These are phyloP conservation scores for Aspergillus quadrilineatus DNA, from an alignment of 2,329 filamentous ascomycete genomes.

Conservation along the genomic window DNA sequence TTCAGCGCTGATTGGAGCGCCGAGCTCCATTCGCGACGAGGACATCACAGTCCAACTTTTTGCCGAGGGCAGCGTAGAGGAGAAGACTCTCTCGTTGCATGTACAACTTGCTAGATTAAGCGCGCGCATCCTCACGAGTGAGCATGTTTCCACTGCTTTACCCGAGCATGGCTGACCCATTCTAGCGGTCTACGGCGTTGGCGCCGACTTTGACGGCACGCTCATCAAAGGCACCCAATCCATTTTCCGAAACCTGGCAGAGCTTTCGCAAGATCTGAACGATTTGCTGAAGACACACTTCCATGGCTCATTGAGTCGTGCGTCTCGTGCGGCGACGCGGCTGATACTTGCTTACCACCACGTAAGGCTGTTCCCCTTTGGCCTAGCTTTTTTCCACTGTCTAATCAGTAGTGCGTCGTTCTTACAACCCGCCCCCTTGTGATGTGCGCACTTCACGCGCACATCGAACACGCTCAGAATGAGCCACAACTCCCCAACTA, in stretches of 20 bases:
- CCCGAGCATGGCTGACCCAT: background rate
- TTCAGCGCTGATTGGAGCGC: slow-evolving; percentile 27
- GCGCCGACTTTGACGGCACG: slow-evolving; percentile 23
- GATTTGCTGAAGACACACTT: slow-evolving; percentile 25
- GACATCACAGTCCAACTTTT: slow-evolving; percentile 27
- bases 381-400: too few relatives aligned
- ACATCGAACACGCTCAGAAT: slow-evolving; percentile 24
- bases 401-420: slow-evolving; percentile 24
- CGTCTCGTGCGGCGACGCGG: slow-evolving; percentile 28
- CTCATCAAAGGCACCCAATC: slow-evolving; percentile 28
- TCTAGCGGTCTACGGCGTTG: slow-evolving; percentile 28
- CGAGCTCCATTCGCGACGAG: slow-evolving; percentile 30
- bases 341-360: slow-evolving; percentile 30
- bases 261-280: slow-evolving; percentile 26
- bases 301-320: slow-evolving; percentile 25
- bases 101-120: slow-evolving; percentile 27
- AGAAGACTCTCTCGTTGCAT: slow-evolving; percentile 23
- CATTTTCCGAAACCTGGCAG: slow-evolving; percentile 26
- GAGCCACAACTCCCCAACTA: slow-evolving; percentile 11
- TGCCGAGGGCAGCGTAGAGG: background rate
- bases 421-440: slow-evolving; percentile 28
- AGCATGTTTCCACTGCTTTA: background rate
- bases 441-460: slow-evolving; percentile 29
- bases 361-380: slow-evolving; percentile 14
- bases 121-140: slow-evolving; percentile 29